Conservation (phyloP, 2,329 filamentous ascomycete species). For the Chrysoporthe cubensis region DNA sequence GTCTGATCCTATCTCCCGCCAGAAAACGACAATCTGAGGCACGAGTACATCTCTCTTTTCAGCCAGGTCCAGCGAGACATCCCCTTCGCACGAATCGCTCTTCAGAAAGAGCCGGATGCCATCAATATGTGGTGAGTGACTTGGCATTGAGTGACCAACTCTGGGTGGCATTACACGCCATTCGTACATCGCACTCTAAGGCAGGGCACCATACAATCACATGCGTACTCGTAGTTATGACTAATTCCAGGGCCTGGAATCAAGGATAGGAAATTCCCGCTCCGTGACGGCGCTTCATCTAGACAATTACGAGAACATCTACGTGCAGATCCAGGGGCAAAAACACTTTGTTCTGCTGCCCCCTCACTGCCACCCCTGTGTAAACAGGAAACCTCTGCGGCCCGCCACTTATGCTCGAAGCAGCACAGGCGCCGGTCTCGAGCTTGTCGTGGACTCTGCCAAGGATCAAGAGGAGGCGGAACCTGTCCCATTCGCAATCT, state of each 20-base stretch:
- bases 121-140: slow-evolving; percentile 68
- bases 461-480: slow-evolving; percentile 33
- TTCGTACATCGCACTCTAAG: not conserved
- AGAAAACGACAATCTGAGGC: slow-evolving; percentile 81
- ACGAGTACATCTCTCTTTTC: slow-evolving; percentile 70
- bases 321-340: slow-evolving; percentile 72
- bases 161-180: not conserved
- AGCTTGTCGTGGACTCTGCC: slow-evolving; percentile 41
- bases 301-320: slow-evolving; percentile 86
- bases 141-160: not conserved
- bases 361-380: slow-evolving; percentile 70
- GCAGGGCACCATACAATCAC: not conserved
- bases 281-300: slow-evolving; percentile 76
- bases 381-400: slow-evolving; percentile 63
- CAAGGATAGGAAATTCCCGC: slow-evolving; percentile 69
- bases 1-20: slow-evolving; percentile 12
- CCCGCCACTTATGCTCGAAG: slow-evolving; percentile 62
- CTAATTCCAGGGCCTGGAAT: not conserved
- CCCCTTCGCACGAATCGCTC: slow-evolving; percentile 73
- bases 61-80: slow-evolving; percentile 66
- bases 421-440: slow-evolving; percentile 35
- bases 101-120: slow-evolving; percentile 69
- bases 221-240: not conserved
- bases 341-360: slow-evolving; percentile 79
- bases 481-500: slow-evolving; percentile 69